Conservation (phyloP, 2,329 filamentous ascomycete species). For the Exophiala oligosperma region DNA sequence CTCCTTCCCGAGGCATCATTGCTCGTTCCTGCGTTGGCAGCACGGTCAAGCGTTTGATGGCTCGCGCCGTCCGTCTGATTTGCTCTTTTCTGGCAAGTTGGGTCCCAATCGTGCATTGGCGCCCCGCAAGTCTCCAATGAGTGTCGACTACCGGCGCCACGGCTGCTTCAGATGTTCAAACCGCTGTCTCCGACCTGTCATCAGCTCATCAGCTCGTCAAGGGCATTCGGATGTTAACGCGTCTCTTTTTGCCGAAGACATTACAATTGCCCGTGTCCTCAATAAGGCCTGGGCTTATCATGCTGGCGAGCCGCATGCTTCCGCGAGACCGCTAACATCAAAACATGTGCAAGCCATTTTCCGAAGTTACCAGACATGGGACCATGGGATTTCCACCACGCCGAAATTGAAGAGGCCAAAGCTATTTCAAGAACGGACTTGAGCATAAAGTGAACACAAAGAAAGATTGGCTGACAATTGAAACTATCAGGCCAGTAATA, state of each 20-base stretch:
- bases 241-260: not conserved
- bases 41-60: not conserved
- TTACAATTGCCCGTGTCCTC: not conserved
- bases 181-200: slow-evolving; percentile 2
- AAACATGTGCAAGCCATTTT: not conserved
- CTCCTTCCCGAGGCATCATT: slow-evolving; percentile 8
- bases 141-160: not conserved
- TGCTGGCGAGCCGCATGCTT: slow-evolving; percentile 2
- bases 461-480: not conserved
- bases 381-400: not conserved
- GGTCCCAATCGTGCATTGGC: slow-evolving; percentile 3
- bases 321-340: slow-evolving; percentile 2
- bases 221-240: not conserved
- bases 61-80: slow-evolving; percentile 6
- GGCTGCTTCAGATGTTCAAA: slow-evolving; percentile 13
- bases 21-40: slow-evolving; percentile 20
- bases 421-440: not conserved
- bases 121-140: slow-evolving; percentile 3
- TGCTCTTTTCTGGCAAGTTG: not conserved
- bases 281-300: not conserved
- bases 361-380: not conserved
- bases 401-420: not conserved
- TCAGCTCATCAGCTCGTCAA: not conserved
- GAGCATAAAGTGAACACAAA: not conserved
- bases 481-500: not conserved